Conservation (phyloP, 257 asterid species). For the Solanum etuberosum region DNA sequence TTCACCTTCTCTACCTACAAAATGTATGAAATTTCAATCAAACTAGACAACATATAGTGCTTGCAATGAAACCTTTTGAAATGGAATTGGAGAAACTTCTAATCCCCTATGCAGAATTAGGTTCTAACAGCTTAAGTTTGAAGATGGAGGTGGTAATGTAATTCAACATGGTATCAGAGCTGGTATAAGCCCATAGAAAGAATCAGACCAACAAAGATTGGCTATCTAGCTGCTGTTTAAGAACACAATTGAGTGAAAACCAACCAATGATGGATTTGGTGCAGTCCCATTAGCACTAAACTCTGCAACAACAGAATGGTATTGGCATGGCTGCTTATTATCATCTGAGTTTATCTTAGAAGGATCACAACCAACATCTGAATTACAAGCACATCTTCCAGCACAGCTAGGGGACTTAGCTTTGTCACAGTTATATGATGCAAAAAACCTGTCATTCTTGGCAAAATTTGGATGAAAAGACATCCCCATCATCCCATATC, state of each 20-base stretch:
- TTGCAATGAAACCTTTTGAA: not conserved
- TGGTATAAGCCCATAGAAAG: not conserved
- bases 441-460: conserved; percentile 76
- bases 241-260: not conserved
- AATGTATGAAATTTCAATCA: not conserved
- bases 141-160: not conserved
- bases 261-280: conserved; percentile 58
- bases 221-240: not conserved
- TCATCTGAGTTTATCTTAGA: conserved; percentile 43
- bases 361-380: conserved; percentile 84
- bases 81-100: not conserved
- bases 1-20: conserved; percentile 47
- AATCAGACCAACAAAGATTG: not conserved
- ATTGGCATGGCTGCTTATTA: conserved; percentile 47
- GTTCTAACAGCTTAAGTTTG: not conserved
- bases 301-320: conserved; percentile 63
- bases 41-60: not conserved
- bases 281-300: conserved; percentile 70
- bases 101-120: not conserved
- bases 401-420: conserved; percentile 51
- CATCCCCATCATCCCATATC: conserved; percentile 90
- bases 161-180: not conserved
- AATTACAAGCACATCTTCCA: conserved; percentile 83
- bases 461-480: conserved; percentile 79
- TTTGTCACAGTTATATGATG: conserved; percentile 77